Conservation (phyloP, 2,329 filamentous ascomycete genomes). For the Diaporthe velutina region DNA sequence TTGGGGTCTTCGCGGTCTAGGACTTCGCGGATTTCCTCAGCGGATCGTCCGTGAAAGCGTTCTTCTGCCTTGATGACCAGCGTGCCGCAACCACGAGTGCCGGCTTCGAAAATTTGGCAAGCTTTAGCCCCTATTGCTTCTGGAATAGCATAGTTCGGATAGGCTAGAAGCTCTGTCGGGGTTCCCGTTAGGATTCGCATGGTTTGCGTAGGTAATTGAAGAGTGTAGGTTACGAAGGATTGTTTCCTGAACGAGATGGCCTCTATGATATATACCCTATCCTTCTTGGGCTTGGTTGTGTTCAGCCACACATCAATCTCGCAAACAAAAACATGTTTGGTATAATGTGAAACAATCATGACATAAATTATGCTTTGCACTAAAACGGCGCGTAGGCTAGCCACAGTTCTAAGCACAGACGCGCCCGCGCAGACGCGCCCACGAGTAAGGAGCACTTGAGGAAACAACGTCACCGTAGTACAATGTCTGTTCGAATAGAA, state of each 20-base stretch:
- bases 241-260: conserved; percentile 8
- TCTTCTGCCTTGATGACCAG: not conserved
- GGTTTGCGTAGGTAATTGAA: not conserved
- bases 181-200: not conserved
- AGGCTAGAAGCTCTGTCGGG: conserved; percentile 1
- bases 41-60: conserved; percentile 16
- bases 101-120: not conserved
- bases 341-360: not conserved
- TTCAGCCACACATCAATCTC: not conserved
- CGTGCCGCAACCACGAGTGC: not conserved
- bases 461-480: no score
- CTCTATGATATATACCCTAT: not conserved
- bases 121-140: not conserved
- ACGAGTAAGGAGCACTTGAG: no score
- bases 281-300: not conserved
- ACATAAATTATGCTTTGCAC: no score
- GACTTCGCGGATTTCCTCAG: conserved; percentile 1
- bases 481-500: no score
- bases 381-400: no score
- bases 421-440: no score
- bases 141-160: conserved; percentile 11
- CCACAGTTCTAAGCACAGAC: no score
- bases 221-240: not conserved
- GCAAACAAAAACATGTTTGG: not conserved
- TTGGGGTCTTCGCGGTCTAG: not conserved